Evolutionary conservation across 164 flowering plant species (phyloP).

Genomic region (Stephania japonica): DNA sequence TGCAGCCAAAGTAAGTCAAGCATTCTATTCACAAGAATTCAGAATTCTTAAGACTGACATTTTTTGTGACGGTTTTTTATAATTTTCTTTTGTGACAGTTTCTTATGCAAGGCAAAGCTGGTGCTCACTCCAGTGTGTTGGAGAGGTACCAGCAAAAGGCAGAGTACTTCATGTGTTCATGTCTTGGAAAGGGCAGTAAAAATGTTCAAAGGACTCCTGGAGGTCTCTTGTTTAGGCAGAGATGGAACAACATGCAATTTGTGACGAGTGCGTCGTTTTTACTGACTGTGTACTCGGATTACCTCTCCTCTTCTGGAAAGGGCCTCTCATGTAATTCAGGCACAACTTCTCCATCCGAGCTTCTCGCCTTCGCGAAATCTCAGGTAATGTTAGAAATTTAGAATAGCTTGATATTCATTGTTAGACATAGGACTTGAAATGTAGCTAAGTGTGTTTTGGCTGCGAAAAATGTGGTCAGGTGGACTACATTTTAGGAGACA

Average conservation of each 20-base stretch:
- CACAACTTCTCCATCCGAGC: constrained; percentile 45
- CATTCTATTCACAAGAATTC: not conserved
- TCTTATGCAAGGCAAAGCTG: constrained; percentile 77
- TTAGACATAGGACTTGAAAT: not conserved
- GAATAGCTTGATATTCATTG: too few relatives aligned
- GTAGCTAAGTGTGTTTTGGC: not conserved
- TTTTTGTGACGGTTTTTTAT: not conserved
- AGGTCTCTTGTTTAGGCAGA: constrained; percentile 75
- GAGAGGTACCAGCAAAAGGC: constrained; percentile 66
- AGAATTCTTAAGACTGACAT: not conserved
- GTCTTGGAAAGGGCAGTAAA: constrained; percentile 60
- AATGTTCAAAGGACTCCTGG: constrained; percentile 86
- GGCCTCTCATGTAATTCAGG: constrained; percentile 49
- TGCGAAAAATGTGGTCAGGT: constrained; percentile 32
- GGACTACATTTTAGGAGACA: constrained; percentile 95
- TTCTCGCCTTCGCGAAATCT: constrained; percentile 65
- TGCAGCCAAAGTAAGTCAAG: constrained; percentile 57
- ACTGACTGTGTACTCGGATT: constrained; percentile 77
- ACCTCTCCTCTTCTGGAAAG: constrained; percentile 51
- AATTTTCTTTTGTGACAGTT: constrained; percentile 32
- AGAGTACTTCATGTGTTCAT: constrained; percentile 79
- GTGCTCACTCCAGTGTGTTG: constrained; percentile 41
- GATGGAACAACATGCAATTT: constrained; percentile 96
- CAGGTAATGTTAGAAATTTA: constrained; percentile 37
- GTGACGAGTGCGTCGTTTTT: constrained; percentile 83